Percentiles rank a stretch among this genome's conserved stretches.
These are phyloP conservation scores for Eucalyptus sp. DNA, from an alignment of 345 rosid species.

Conservation along the genomic window DNA sequence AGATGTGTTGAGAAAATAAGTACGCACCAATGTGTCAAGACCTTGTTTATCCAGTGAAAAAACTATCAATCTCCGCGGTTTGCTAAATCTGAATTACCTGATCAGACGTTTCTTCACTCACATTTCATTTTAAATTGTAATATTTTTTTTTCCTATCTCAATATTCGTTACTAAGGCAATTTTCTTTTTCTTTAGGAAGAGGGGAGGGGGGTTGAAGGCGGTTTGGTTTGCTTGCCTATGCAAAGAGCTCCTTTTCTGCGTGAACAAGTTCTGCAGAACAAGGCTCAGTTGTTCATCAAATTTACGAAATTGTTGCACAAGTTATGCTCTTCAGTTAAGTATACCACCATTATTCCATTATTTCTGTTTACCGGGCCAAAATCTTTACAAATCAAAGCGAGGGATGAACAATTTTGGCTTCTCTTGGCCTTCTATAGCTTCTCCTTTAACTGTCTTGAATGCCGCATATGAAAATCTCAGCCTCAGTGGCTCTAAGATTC, in stretches of 20 bases:
- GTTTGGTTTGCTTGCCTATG: not conserved
- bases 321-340: not conserved
- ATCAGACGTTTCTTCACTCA: too few relatives aligned
- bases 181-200: too few relatives aligned
- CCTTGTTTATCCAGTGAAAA: too few relatives aligned
- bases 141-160: too few relatives aligned
- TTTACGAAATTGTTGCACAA: rapidly evolving
- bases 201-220: not conserved
- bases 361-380: slow-evolving; percentile 37
- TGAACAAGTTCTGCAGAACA: not conserved
- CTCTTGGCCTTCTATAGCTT: not conserved
- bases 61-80: too few relatives aligned
- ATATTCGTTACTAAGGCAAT: too few relatives aligned
- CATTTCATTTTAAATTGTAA: too few relatives aligned
- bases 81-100: too few relatives aligned
- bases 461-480: not conserved
- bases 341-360: not conserved
- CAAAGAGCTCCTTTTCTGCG: not conserved
- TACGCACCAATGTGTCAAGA: too few relatives aligned
- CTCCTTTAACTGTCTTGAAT: not conserved
- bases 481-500: not conserved
- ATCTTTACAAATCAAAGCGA: slow-evolving; percentile 63
- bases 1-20: too few relatives aligned
- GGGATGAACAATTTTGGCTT: slow-evolving; percentile 44
- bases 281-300: not conserved